Base-by-base conservation (phyloP, 78 protist genomes). In the Dictyostelium intermedium region DNA sequence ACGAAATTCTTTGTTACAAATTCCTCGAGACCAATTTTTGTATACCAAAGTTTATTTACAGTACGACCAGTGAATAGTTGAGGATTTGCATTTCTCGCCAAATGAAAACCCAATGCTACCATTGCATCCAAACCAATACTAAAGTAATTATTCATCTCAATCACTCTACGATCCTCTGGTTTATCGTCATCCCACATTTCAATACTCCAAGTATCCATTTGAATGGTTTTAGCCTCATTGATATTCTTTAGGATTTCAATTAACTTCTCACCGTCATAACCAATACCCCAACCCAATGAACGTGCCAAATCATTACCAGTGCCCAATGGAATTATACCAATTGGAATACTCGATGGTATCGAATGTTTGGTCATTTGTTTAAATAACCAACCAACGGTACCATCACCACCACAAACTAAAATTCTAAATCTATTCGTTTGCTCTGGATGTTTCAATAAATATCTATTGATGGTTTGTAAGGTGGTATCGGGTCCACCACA, bases 251-350 rank as follows among this genome's bases (percentile, higher is more conserved):
- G 34, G 34, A 85, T 32, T 0, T 18, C 3, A 30, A 34, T 32
- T 45, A 92, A 32, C 27, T 70, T 69, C 25, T 91, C 97, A 10
- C 92, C 96, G 61, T 74, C 74, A 84, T 95, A 96, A 1, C 99
- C 98, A 2, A 91, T 92, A 14, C 99, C 98, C 99, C 98, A 97
- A 3, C 96, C 96, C 5, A 97, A 63, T 10, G 87, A 47, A 39
- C 99, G 96, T 20, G 99, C 96, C n/a, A 98, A 92, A 53, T 98
- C 99, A 81, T 98, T 98, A 45, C 99, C 99, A 2, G 99, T 98
- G 7, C 99, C 99, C 5, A 98, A 85, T 37, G 99, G 98, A 5
- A 98, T 76, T 8, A 97, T 78, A 3, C 91, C 96, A 18, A 98
- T 83, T 18, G 96, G 96, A 0, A 78, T 84, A 6, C 23, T 72